phyloP scores from a whole-genome alignment of 495 filamentous ascomycete species.

The Aspergillus avenaceus region DNA sequence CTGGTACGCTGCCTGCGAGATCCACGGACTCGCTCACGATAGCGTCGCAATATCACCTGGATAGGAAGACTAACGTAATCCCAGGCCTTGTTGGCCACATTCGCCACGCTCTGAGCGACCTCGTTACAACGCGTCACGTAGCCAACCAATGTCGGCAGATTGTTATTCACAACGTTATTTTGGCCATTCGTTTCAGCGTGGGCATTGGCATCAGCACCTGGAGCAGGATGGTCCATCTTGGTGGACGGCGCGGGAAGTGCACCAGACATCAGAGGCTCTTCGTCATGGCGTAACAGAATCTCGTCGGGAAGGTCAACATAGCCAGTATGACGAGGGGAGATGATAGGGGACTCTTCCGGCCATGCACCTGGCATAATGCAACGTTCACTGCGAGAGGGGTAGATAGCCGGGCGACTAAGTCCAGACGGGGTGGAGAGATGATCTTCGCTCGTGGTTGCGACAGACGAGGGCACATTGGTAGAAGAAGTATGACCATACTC shows the following conservation, averaged over 20 bases:
- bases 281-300: background rate
- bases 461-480: background rate
- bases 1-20: no score
- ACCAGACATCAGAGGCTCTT: constrained; percentile 5
- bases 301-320: background rate
- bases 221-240: background rate
- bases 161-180: no score
- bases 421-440: background rate
- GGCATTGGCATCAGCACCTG: background rate
- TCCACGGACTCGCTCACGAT: no score
- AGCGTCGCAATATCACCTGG: no score
- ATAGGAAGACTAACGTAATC: no score
- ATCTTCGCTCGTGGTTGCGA: background rate
- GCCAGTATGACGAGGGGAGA: background rate
- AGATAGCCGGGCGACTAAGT: background rate
- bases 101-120: no score
- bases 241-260: background rate
- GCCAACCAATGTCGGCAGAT: no score
- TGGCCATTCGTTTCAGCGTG: background rate
- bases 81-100: no score
- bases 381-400: background rate
- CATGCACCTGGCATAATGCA: background rate
- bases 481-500: no score
- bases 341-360: background rate
- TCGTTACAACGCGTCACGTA: no score